Base-by-base conservation (phyloP, 495 filamentous ascomycete genomes). In the Cenococcum geophilum region DNA sequence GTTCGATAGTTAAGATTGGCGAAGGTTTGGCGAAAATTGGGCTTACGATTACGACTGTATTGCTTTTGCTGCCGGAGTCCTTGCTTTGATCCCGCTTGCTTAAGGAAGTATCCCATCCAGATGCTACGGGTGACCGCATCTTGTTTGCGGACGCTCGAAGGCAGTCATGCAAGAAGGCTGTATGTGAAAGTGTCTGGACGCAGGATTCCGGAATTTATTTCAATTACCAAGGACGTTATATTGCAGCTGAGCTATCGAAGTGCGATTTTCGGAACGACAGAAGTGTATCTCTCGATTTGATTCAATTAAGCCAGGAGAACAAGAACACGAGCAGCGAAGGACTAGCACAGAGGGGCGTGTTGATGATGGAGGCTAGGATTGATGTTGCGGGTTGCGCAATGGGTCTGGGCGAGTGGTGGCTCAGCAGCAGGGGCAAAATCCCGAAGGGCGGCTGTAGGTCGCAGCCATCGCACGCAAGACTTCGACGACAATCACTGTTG, bases 61-160 rank as follows among this genome's bases (percentile, higher is more conserved):
- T 25, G 25, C 49, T 52, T 16, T 52, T 22, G 6, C 20, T 32
- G 49, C 49, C 25, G 23, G 49, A 11, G 5, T 32, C 25, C n/a
- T 25, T 45, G 4, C 4, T 4, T 4, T 45, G 18, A n/a, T 16
- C 49, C 49, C 49, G 18, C 21, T 16, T 52, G 23, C n/a, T 6
- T 8, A 23, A 23, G 14, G 49, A 27, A 1, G 49, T 16, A 16
- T 52, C 23, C 25, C 11, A 23, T 23, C 25, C 25, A 16, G 21
- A 32, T 25, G 25, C 23, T 52, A 52, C 49, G 49, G 49, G 49
- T 2, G 25, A 23, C 49, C 49, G 49, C 49, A 52, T 52, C 4
- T 23, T 52, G 5, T 9, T 16, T 9, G 49, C 49, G 49, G 49
- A 52, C 20, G 10, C 1, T 52, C 6, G 25, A 32, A 23, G n/a